Conservation (phyloP, 2,329 filamentous ascomycete species). For the Dryadomyces quercus-mongolicae region DNA sequence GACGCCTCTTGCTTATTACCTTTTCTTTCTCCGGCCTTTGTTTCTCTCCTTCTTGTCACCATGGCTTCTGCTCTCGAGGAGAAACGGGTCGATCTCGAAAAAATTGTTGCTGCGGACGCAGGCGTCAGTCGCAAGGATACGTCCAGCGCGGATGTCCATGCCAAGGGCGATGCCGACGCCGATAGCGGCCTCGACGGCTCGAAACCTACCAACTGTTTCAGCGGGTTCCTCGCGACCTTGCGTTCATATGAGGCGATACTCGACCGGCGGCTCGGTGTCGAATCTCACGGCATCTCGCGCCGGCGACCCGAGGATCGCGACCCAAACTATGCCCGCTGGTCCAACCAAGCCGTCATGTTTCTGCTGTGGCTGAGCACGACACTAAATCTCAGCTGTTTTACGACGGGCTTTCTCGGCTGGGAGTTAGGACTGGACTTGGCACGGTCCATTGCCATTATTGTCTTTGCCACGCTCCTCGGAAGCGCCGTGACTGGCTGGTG, state of each 20-base stretch:
- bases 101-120: neutral
- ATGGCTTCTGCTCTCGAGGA: slow-evolving; percentile 5
- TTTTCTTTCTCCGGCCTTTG: neutral
- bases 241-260: slow-evolving; percentile 28
- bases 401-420: slow-evolving; percentile 37
- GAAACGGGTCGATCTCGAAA: slow-evolving; percentile 9
- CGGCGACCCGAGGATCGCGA: slow-evolving; percentile 30
- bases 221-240: slow-evolving; percentile 22
- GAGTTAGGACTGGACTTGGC: slow-evolving; percentile 32
- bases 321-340: slow-evolving; percentile 22
- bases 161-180: neutral
- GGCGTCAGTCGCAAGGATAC: neutral
- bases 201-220: slow-evolving; percentile 4
- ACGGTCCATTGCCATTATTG: slow-evolving; percentile 30
- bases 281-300: slow-evolving; percentile 32
- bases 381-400: slow-evolving; percentile 38
- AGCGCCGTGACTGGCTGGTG: slow-evolving; percentile 31
- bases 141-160: neutral
- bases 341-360: slow-evolving; percentile 34
- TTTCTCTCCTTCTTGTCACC: neutral
- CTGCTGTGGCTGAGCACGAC: slow-evolving; percentile 38
- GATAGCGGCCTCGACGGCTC: slow-evolving; percentile 6
- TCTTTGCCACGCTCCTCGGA: slow-evolving; percentile 33
- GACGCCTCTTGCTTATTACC: too few species aligned
- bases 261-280: slow-evolving; percentile 34